Conservation (phyloP, 768 basidiomycete genomes). For the Leucogyrophana mollusca region DNA sequence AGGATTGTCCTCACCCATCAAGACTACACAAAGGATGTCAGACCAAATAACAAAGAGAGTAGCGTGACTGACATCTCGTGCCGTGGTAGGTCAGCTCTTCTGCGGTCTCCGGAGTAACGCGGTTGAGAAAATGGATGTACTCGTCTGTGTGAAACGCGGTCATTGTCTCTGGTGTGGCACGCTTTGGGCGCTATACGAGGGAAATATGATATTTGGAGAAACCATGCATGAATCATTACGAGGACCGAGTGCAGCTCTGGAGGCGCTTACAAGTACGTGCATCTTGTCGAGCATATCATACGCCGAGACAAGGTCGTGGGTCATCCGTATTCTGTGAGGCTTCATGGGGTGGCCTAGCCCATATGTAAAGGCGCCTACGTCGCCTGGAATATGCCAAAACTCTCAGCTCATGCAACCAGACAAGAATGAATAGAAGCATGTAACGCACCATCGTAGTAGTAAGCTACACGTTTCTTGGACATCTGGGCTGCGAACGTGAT, state of each 20-base stretch:
- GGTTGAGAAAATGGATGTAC: constrained; percentile 88
- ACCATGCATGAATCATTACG: background rate
- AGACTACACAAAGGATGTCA: constrained; percentile 30
- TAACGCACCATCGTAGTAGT: constrained; percentile 85
- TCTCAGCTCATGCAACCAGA: too few species aligned
- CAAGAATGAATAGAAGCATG: too few species aligned
- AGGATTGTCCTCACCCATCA: constrained; percentile 92
- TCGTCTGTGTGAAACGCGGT: constrained; percentile 98
- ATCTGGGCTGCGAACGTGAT: constrained; percentile 29
- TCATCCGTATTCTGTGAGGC: constrained; percentile 91
- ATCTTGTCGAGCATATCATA: constrained; percentile 95
- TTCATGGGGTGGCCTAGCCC: constrained; percentile 94
- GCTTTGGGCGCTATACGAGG: constrained; percentile 55
- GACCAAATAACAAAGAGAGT: background rate
- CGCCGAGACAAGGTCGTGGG: constrained; percentile 86
- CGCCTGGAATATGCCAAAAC: constrained; percentile 40
- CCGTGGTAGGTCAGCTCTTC: constrained; percentile 84
- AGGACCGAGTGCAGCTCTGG: background rate
- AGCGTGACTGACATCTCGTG: constrained; percentile 66
- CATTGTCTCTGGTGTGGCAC: constrained; percentile 75
- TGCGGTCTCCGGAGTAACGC: constrained; percentile 88
- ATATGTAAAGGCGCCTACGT: constrained; percentile 77
- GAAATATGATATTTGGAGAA: background rate
- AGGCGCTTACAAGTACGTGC: constrained; percentile 75
- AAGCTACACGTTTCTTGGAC: constrained; percentile 74